These are phyloP conservation scores for Stipa capillata DNA, from an alignment of 176 grass and related monocot species.

Conservation along the genomic window DNA sequence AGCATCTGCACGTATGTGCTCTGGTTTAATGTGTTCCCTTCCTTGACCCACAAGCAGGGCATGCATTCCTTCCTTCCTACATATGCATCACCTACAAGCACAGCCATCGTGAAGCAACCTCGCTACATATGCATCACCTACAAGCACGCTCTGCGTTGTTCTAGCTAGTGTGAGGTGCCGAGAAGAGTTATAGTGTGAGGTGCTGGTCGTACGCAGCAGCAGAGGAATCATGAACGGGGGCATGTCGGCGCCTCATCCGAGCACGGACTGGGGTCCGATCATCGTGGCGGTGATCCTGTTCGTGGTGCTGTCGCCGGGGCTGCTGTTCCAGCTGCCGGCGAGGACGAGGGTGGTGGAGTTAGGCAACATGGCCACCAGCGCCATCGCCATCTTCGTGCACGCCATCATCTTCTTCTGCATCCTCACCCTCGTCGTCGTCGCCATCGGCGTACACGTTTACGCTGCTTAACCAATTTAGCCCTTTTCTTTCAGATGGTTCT, in stretches of 20 bases:
- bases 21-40: background rate
- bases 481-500: background rate
- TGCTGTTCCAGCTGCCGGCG: conserved; percentile 73
- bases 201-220: no score
- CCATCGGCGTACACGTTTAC: conserved; percentile 71
- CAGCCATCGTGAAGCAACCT: conserved; percentile 24
- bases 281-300: conserved; percentile 88
- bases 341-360: conserved; percentile 65
- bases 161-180: no score
- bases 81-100: background rate
- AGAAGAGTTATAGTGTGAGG: no score
- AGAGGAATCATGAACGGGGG: background rate
- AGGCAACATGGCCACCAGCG: conserved; percentile 81
- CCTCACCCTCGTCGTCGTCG: conserved; percentile 70
- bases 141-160: background rate
- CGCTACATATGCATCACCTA: conserved; percentile 20
- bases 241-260: conserved; percentile 5
- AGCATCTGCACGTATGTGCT: background rate
- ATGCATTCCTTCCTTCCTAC: conserved; percentile 79
- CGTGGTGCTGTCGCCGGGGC: conserved; percentile 69
- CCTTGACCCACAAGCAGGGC: conserved; percentile 60
- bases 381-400: conserved; percentile 77
- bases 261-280: conserved; percentile 81
- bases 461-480: conserved; percentile 25
- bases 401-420: conserved; percentile 79